These are phyloP conservation scores for Blepharisma stoltei DNA, from an alignment of 73 alveolate species.

Conservation along the genomic window DNA sequence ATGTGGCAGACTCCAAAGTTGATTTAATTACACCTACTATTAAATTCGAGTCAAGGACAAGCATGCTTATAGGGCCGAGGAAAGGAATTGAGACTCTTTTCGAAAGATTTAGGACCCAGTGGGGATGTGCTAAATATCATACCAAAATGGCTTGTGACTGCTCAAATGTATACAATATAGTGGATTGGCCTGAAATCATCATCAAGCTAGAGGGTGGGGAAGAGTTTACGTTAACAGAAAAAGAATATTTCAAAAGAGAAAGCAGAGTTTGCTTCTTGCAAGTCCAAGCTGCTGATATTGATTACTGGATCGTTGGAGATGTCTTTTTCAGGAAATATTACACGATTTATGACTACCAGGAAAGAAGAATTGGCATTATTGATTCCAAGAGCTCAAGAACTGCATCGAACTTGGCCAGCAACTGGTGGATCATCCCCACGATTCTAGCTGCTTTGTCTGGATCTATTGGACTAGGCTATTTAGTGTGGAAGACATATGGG, in stretches of 20 bases:
- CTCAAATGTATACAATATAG: not conserved
- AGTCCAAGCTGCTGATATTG: slow-evolving; percentile 21
- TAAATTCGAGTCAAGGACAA: not conserved
- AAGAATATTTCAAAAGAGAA: not conserved
- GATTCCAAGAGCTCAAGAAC: not conserved
- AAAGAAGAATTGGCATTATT: not conserved
- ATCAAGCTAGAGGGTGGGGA: slow-evolving; percentile 1
- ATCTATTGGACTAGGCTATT: too few relatives aligned
- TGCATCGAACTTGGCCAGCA: not conserved
- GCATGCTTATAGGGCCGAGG: not conserved
- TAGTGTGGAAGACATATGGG: too few relatives aligned
- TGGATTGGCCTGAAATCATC: slow-evolving; percentile 1
- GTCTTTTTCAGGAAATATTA: slow-evolving; percentile 12
- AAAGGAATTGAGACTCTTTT: not conserved
- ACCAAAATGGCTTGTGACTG: slow-evolving; percentile 21
- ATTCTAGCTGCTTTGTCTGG: not conserved
- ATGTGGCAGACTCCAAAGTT: not conserved
- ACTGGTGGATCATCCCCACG: slow-evolving; percentile 22
- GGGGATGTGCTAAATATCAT: slow-evolving; percentile 3
- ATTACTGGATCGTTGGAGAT: slow-evolving; percentile 12
- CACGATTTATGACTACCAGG: not conserved
- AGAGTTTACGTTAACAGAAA: not conserved
- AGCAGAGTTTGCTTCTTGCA: not conserved
- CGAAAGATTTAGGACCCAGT: not conserved
- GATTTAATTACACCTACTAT: not conserved